A percentile compares a stretch with the other conserved stretches of the same genome.
Evolutionary conservation across 148 eudicot species (phyloP).

Genomic region (Rhododendron simsii): DNA sequence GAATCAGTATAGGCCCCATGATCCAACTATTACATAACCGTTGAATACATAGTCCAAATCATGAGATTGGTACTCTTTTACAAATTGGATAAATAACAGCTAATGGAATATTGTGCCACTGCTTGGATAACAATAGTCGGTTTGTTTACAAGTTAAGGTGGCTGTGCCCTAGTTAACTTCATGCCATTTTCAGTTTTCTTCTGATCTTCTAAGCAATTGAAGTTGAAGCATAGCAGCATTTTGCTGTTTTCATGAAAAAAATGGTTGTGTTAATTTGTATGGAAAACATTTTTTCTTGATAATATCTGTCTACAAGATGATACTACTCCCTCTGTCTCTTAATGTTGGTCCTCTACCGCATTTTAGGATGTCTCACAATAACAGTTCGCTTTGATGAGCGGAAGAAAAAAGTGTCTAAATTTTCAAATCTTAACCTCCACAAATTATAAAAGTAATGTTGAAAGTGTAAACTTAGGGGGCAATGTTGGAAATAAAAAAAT

Average conservation of each 20-base stretch:
- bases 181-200: not conserved
- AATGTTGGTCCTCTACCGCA: not conserved
- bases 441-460: not conserved
- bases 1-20: not conserved
- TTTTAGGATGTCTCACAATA: not conserved
- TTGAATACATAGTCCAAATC: too few relatives aligned
- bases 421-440: not conserved
- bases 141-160: not conserved
- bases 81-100: too few relatives aligned
- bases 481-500: not conserved
- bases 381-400: not conserved
- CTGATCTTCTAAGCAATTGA: not conserved
- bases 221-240: not conserved
- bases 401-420: not conserved
- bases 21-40: not conserved
- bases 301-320: not conserved
- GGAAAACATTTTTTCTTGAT: not conserved
- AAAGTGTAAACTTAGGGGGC: not conserved
- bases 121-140: not conserved
- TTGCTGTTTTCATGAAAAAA: not conserved
- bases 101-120: not conserved
- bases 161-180: not conserved
- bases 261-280: not conserved
- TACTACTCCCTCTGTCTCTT: not conserved
- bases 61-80: too few relatives aligned